Conservation (phyloP, 768 basidiomycete genomes). For the Tulasnella sp. region DNA sequence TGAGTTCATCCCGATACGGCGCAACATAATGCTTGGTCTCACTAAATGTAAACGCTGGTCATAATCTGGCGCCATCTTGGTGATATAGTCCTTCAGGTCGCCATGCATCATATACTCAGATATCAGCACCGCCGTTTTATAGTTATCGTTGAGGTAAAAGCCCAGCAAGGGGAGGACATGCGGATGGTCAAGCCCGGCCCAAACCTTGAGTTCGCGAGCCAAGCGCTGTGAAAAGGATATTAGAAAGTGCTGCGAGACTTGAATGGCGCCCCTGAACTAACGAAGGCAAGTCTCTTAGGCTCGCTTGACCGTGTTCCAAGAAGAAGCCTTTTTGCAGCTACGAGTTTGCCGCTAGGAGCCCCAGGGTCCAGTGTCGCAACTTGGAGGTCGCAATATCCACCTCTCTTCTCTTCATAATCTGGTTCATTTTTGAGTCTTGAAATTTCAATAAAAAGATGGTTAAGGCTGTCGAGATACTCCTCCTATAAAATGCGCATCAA, state of each 20-base stretch:
- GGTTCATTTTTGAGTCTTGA: neutral
- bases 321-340: neutral
- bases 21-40: neutral
- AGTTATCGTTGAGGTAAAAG: neutral
- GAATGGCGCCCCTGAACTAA: neutral
- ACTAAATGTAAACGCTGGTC: neutral
- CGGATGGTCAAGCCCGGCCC: neutral
- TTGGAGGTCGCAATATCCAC: neutral
- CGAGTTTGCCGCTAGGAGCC: neutral
- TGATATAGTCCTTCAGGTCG: neutral
- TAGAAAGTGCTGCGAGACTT: neutral
- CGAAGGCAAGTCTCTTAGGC: neutral
- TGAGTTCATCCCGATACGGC: neutral
- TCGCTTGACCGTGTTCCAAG: neutral
- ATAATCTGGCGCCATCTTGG: neutral
- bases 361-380: neutral
- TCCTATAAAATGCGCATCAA: neutral
- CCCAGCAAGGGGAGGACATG: neutral
- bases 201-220: constrained; percentile 5
- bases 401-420: neutral
- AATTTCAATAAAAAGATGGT: neutral
- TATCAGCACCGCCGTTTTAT: neutral
- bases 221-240: neutral
- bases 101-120: neutral
- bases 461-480: neutral